Evolutionary conservation across 2,329 filamentous ascomycete genomes (phyloP), one percentile per base, ranked within the genome.

Genomic region (Colletotrichum scovillei): DNA sequence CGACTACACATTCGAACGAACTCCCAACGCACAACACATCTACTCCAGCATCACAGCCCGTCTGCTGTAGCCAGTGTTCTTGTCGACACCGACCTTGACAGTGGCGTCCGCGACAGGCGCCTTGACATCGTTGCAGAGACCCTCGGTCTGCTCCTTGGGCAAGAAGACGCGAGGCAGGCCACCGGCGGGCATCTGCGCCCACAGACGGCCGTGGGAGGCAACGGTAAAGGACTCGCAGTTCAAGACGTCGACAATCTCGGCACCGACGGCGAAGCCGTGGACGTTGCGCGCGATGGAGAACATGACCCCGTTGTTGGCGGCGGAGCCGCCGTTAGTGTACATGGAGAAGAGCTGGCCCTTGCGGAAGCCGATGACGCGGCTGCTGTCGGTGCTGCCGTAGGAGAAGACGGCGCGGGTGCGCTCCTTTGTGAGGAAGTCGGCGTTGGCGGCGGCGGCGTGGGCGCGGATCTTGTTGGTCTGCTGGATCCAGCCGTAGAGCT

Each of bases 391-490:
- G 49, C 71, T 42, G 35, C 19, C 9, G 67, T 73, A 73, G 1
- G 71, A 73, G 62, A 73, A 73, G 46, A 73, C 49, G 0, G 71
- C 71, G n/a, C 49, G 67, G 2, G 30, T 73, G 16, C 71, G 71
- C 7, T 73, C 71, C 19, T 12, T 65, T n/a, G 67, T 57, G 49
- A 73, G 42, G 55, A 73, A 73, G 60, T 52, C 52, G 14, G 67
- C 9, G 67, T 71, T 71, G 6, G 55, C 60, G 16, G 42, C 7
- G 35, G 71, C 71, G 49, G 71, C 71, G 46, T 32, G 55, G 1
- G 16, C 49, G 16, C 89, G 88, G 57, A 90, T 82, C 62, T 83
- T 81, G 78, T 91, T 91, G 28, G 89, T 78, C 5, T 78, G 76
- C 0, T 82, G 76, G 63, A 89, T 86, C 74, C 82, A 84, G 38